phyloP scores from a whole-genome alignment of 2,329 filamentous ascomycete species.

The Xylariales sp. region DNA sequence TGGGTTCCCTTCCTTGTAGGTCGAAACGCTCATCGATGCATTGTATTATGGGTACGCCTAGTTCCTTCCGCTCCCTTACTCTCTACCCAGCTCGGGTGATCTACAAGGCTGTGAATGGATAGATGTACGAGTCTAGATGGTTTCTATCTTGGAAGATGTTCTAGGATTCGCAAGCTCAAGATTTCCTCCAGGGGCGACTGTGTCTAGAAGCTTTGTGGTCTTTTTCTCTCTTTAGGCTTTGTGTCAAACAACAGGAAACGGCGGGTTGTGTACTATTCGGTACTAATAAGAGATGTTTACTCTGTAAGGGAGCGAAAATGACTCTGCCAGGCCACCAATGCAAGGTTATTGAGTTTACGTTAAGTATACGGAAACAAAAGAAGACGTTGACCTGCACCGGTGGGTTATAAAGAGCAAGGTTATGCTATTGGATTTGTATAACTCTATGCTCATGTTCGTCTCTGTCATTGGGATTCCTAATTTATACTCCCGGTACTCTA shows the following conservation, averaged over 20 bases:
- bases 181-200: slow-evolving; percentile 1
- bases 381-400: not conserved
- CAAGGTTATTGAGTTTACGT: not conserved
- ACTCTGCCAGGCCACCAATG: not conserved
- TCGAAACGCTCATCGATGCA: not conserved
- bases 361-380: not conserved
- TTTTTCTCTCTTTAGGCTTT: not conserved
- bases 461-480: not conserved
- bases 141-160: not conserved
- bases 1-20: not conserved
- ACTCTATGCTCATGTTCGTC: not conserved
- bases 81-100: not conserved
- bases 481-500: not conserved
- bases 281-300: not conserved
- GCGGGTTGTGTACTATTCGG: not conserved
- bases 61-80: not conserved
- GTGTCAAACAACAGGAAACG: not conserved
- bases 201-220: slow-evolving; percentile 7
- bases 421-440: not conserved
- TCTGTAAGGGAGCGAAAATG: not conserved
- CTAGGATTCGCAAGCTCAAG: not conserved
- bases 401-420: no score
- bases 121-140: slow-evolving; percentile 6
- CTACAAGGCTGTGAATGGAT: slow-evolving; percentile 21
- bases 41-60: no score